phyloP scores from a whole-genome alignment of 1,284 basidiomycete species.

The Leccinum colubrinum region DNA sequence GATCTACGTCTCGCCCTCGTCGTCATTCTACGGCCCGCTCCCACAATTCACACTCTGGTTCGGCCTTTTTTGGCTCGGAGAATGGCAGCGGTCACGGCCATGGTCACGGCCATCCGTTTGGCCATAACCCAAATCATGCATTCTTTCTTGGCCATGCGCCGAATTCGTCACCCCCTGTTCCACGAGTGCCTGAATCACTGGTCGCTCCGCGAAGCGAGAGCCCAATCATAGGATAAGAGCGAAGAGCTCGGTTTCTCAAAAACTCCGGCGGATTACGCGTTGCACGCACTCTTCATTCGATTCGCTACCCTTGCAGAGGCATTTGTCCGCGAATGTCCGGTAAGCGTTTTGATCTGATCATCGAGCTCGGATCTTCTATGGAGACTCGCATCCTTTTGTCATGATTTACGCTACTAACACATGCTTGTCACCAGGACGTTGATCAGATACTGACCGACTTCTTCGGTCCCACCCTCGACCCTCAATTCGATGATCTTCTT shows the following conservation, averaged over 20 bases:
- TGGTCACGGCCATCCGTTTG: slow-evolving; percentile 26
- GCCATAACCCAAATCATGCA: slow-evolving; percentile 27
- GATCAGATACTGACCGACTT: slow-evolving; percentile 65
- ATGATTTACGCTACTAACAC: slow-evolving; percentile 6
- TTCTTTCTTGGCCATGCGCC: slow-evolving; percentile 33
- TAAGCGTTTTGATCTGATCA: slow-evolving; percentile 37
- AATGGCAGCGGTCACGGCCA: slow-evolving; percentile 64
- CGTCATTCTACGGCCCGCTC: slow-evolving; percentile 62
- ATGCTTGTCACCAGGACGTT: slow-evolving; percentile 47
- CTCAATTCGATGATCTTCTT: slow-evolving; percentile 78
- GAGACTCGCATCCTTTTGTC: background rate
- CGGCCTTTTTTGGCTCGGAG: slow-evolving; percentile 67
- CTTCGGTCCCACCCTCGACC: slow-evolving; percentile 72
- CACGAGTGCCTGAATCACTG: slow-evolving; percentile 64
- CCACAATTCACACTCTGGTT: slow-evolving; percentile 71
- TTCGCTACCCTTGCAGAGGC: slow-evolving; percentile 77
- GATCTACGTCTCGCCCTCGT: slow-evolving; percentile 43
- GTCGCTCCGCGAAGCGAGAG: slow-evolving; percentile 49
- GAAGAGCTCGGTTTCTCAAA: slow-evolving; percentile 61
- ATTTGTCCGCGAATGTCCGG: slow-evolving; percentile 68
- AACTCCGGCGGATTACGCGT: slow-evolving; percentile 83
- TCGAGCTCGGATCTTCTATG: background rate
- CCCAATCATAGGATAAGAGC: slow-evolving; percentile 57
- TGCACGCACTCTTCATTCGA: slow-evolving; percentile 83
- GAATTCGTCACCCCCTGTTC: slow-evolving; percentile 72